phyloP scores from a whole-genome alignment of 371 early-diverging fungal species.

The Mortierella sp. region DNA sequence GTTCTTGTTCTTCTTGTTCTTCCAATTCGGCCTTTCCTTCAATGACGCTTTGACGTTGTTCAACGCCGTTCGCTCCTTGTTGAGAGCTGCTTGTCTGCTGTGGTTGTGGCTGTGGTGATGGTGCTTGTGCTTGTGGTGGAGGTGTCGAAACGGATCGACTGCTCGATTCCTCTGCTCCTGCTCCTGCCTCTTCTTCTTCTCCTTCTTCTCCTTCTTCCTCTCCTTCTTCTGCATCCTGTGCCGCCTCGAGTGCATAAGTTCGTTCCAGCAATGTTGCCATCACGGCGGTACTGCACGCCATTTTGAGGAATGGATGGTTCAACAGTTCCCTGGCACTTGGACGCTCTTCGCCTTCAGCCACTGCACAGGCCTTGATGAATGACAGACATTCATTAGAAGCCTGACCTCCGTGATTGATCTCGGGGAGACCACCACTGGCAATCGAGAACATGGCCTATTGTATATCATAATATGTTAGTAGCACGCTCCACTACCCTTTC shows the following conservation, averaged over 20 bases:
- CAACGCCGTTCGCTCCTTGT: too few species aligned
- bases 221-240: conserved; percentile 9
- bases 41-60: background rate
- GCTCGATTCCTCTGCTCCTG: background rate
- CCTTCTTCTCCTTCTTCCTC: conserved; percentile 12
- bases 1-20: background rate
- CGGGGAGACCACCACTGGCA: conserved; percentile 70
- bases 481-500: too few species aligned
- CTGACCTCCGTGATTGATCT: conserved; percentile 60
- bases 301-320: conserved; percentile 41
- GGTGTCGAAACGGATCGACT: too few species aligned
- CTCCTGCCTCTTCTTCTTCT: conserved; percentile 2
- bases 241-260: conserved; percentile 46
- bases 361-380: conserved; percentile 62
- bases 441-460: conserved; percentile 71
- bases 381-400: conserved; percentile 65
- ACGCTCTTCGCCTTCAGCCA: conserved; percentile 57
- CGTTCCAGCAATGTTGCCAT: conserved; percentile 30
- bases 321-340: conserved; percentile 60
- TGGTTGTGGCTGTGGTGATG: too few species aligned
- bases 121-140: too few species aligned
- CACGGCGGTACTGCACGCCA: conserved; percentile 26
- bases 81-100: too few species aligned
- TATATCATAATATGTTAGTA: too few species aligned
- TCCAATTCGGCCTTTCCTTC: background rate